These are phyloP conservation scores for Thielaviopsis ethacetica DNA, from an alignment of 2,329 filamentous ascomycete species.

Conservation along the genomic window DNA sequence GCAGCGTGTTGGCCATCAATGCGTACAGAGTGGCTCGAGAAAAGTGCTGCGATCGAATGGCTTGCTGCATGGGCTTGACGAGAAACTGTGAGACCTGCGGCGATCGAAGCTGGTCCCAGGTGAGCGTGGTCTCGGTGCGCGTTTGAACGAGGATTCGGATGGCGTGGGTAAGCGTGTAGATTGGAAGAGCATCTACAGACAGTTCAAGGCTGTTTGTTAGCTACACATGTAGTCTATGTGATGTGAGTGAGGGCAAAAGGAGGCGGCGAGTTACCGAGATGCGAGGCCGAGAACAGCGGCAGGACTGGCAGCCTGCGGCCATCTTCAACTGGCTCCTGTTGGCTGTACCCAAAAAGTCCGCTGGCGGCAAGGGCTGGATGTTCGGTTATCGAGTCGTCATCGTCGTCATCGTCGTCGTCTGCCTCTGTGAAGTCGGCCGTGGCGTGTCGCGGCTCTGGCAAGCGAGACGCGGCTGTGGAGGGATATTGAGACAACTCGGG, in stretches of 20 bases:
- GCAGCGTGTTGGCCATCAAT: conserved; percentile 81
- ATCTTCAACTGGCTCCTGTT: conserved; percentile 11
- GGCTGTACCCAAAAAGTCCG: conserved; percentile 15
- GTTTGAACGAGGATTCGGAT: conserved; percentile 72
- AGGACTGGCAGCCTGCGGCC: conserved; percentile 28
- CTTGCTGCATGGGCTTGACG: conserved; percentile 85
- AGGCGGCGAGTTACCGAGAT: conserved; percentile 44
- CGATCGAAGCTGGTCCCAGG: conserved; percentile 91
- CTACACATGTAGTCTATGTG: background rate
- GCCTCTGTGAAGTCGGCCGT: conserved; percentile 50
- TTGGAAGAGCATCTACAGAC: conserved; percentile 57
- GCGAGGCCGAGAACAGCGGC: conserved; percentile 64
- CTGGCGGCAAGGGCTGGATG: conserved; percentile 22
- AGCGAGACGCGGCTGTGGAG: background rate
- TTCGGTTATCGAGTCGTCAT: conserved; percentile 18
- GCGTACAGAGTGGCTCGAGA: conserved; percentile 77
- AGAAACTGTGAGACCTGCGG: conserved; percentile 92
- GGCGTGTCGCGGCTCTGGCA: conserved; percentile 30
- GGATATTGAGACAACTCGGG: conserved; percentile 6
- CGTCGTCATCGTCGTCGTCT: conserved; percentile 38
- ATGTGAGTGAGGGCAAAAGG: background rate
- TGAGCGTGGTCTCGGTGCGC: conserved; percentile 77
- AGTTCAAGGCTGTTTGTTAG: conserved; percentile 15
- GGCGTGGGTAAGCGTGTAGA: conserved; percentile 81
- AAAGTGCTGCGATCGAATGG: conserved; percentile 70